A percentile compares a stretch with the other conserved stretches of the same genome.
Conservation (phyloP, 176 grass and related monocot species). For the bread wheat (Triticum aestivum) region IWGSC_CS_RefSeq_v2.1 NC_057800.1:126818937-126819436, state of each 20-base stretch:
- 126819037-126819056: neutral
- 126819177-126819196: neutral
- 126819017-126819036: neutral
- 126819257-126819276: neutral
- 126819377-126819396: neutral
- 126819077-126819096: neutral
- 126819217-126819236: neutral
- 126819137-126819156: neutral
- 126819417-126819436: neutral
- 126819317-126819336: neutral
- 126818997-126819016: neutral
- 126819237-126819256: neutral
- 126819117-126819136: neutral
- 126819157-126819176: neutral
- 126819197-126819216: neutral
- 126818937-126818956: constrained; percentile 82
- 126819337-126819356: neutral
- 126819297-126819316: neutral
- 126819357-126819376: neutral
- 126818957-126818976: constrained; percentile 1
- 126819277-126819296: neutral
- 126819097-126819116: neutral
- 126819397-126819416: neutral
- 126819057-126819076: neutral
- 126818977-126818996: neutral